These are phyloP conservation scores for Tetracladium maxilliforme DNA, from an alignment of 2,329 filamentous ascomycete species.

Conservation along the genomic window DNA sequence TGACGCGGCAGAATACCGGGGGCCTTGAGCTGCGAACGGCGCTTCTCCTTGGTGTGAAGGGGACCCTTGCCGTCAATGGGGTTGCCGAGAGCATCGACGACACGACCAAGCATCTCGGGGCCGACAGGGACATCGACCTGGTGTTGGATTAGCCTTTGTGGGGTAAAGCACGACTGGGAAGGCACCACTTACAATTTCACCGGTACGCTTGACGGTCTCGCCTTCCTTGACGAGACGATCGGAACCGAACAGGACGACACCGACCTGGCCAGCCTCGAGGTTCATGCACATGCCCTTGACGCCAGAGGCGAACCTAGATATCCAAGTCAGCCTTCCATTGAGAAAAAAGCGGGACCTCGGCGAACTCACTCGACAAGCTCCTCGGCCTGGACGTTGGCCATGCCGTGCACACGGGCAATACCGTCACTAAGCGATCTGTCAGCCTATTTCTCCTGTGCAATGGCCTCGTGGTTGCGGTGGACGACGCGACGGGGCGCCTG, in stretches of 20 bases:
- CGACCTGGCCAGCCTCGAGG: constrained; percentile 99
- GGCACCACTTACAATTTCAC: constrained; percentile 87
- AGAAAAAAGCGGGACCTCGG: constrained; percentile 7
- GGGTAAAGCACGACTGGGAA: constrained; percentile 1
- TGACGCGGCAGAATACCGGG: constrained; percentile 93
- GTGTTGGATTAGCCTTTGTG: constrained; percentile 6
- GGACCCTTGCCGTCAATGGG: constrained; percentile 99
- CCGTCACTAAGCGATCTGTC: constrained; percentile 60
- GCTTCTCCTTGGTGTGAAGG: constrained; percentile 78
- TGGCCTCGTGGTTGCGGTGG: constrained; percentile 6
- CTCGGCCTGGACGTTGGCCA: constrained; percentile 99
- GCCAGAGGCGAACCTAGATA: constrained; percentile 82
- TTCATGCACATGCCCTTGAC: constrained; percentile 99
- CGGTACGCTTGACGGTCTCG: constrained; percentile 98
- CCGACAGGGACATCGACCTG: constrained; percentile 96
- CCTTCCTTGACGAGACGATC: constrained; percentile 99
- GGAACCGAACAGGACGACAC: constrained; percentile 99
- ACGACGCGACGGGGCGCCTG: constrained; percentile 2
- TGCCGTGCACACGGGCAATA: constrained; percentile 99
- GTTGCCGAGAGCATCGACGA: constrained; percentile 96
- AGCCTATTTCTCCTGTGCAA: constrained; percentile 1
- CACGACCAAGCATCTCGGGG: constrained; percentile 85
- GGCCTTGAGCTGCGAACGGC: constrained; percentile 97
- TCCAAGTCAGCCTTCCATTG: constrained; percentile 6
- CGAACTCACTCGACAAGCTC: constrained; percentile 98